Evolutionary conservation across 352 stramenopile genomes (phyloP), one percentile per base, ranked within the genome.

Genomic region (Phytopythium ostracodes): DNA sequence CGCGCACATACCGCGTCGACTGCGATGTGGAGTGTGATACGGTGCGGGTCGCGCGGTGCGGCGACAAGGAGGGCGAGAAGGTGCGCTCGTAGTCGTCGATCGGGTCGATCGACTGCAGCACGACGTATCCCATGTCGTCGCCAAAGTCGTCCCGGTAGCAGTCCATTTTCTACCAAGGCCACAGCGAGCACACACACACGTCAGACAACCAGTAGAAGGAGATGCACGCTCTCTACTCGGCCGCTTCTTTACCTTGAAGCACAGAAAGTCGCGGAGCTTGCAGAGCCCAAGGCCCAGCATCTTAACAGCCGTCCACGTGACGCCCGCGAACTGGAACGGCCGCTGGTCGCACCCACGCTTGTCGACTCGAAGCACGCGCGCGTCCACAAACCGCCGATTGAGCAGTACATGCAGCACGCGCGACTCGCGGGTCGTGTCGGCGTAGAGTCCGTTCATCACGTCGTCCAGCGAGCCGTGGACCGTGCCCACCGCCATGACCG

Each of bases 381-480:
- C 61, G 66, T 92, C 79, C 17, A 91, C 40, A 11, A 84, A 80
- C 27, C 71, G 66, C 20, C 67, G 69, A 67, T 76, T 88, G 27
- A 92, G 61, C 56, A 92, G 70, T 62, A 76, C 71, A 52, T 89
- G 71, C 47, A 91, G 53, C 20, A 92, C 81, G 43, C 77, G 68
- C 2, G 79, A 72, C 43, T 88, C 86, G n/a, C 79, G 66, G 15
- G 81, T 89, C 20, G 79, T 84, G 69, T 91, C 81, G 14, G 83
- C 83, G 62, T 92, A 92, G 25, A 92, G 62, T 0, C 83, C 83
- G 62, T 89, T 88, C 81, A 91, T 87, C 64, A 91, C 73, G 66
- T 92, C 83, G 20, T 57, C 69, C 6, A 92, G 68, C 33, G 81
- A 73, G 31, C 81, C 83, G 49, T 87, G 81, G 14, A 92, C 58